These are phyloP conservation scores for Termitomyces sp. DNA, from an alignment of 768 basidiomycete genomes.

Conservation along the genomic window DNA sequence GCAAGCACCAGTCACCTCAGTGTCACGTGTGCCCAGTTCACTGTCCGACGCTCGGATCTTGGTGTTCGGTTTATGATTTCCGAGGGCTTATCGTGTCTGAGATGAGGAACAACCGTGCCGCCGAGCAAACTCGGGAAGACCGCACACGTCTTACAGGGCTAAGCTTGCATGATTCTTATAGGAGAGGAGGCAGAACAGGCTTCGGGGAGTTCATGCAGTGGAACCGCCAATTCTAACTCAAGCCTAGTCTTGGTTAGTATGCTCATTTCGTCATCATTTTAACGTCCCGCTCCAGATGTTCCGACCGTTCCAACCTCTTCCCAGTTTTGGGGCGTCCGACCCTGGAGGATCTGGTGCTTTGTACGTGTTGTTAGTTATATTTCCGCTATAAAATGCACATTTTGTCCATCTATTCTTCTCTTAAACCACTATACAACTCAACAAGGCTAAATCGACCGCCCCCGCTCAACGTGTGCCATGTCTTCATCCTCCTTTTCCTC, in stretches of 20 bases:
- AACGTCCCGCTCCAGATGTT: background rate
- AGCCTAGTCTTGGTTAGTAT: too few species aligned
- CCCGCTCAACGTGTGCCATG: slow-evolving; percentile 2
- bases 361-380: slow-evolving; percentile 20
- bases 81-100: background rate
- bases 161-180: background rate
- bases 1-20: background rate
- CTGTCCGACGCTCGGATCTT: background rate
- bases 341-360: slow-evolving; percentile 13
- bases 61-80: background rate
- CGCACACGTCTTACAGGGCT: too few species aligned
- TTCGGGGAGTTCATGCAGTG: background rate
- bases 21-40: background rate
- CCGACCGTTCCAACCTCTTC: background rate
- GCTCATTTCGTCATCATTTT: background rate
- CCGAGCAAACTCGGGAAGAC: background rate
- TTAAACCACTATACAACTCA: background rate
- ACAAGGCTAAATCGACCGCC: background rate
- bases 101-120: background rate
- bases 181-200: background rate
- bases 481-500: slow-evolving; percentile 29
- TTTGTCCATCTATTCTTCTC: slow-evolving; percentile 5
- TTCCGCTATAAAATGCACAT: slow-evolving; percentile 25
- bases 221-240: too few species aligned
- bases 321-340: slow-evolving; percentile 6